Evolutionary conservation across 306 rosid genomes (phyloP), one percentile per base, ranked within the genome.

Genomic region (Cercis canadensis): DNA sequence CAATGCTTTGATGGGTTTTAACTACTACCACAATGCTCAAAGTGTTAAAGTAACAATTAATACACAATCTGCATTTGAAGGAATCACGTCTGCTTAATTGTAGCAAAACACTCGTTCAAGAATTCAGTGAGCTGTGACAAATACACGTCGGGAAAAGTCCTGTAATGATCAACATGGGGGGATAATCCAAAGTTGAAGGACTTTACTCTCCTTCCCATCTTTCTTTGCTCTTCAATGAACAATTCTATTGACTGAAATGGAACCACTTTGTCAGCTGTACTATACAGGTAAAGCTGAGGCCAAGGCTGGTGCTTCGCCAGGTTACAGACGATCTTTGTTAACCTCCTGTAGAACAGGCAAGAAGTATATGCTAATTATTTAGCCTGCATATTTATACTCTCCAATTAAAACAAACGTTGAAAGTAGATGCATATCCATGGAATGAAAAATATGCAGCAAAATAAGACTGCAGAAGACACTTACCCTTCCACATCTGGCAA

Each of bases 251-350:
- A 89, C 66, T 69, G 65, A 70, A 49, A 85, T 17, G 96, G 97
- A 18, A 94, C 75, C 36, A 94, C 92, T 80, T 77, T 86, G 70
- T 94, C 99, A 8, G 86, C 96, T 2, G 96, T 76, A 65, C 99
- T 94, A 58, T 94, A 94, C 70, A 91, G 76, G 84, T 89, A 94
- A 58, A 94, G 97, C 86, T 94, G 97, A 57, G 97, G 95, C 64
- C 88, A 89, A 43, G 91, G 83, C 72, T 85, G 92, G 76, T 75
- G 77, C 62, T 80, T 57, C 7, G 49, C 55, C 37, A 91, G 95
- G 49, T 64, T 75, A 2, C 76, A 78, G 8, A 84, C 89, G 18
- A 89, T 57, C 72, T 75, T 81, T 15, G 77, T 81, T 81, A 94
- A 81, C 74, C 89, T 89, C 95, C 99, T 94, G 89, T 58, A 50